Percentiles rank a stretch among this genome's conserved stretches.
Evolutionary conservation across 371 early-diverging fungal genomes (phyloP).

Genomic region (Basidiobolus meristosporus): DNA sequence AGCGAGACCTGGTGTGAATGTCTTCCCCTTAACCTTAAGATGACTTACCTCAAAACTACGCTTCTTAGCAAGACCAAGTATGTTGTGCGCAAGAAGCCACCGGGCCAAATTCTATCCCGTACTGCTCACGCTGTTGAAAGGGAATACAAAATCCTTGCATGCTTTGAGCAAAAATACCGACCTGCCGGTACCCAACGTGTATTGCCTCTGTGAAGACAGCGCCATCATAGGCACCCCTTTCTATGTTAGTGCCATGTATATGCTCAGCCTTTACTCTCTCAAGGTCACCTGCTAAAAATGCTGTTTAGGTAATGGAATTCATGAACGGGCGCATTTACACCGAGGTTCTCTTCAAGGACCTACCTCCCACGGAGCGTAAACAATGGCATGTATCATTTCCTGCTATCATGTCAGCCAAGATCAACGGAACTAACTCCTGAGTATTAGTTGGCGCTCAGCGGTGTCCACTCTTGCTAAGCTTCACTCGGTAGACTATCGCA

Average conservation of each 20-base stretch:
- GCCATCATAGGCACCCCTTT: conserved; percentile 75
- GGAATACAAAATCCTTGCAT: conserved; percentile 59
- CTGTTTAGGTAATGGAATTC: conserved; percentile 65
- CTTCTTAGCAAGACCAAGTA: conserved; percentile 20
- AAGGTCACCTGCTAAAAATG: not conserved
- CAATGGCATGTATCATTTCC: conserved; percentile 18
- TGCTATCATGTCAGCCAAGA: not conserved
- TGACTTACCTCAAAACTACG: not conserved
- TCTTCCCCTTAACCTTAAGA: not conserved
- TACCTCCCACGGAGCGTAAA: conserved; percentile 31
- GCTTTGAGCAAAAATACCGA: conserved; percentile 48
- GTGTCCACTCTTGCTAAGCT: conserved; percentile 58
- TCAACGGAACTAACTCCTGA: not conserved
- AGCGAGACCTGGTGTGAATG: no score
- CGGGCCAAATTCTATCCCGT: conserved; percentile 59
- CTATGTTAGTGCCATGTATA: conserved; percentile 29
- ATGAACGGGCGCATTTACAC: conserved; percentile 70
- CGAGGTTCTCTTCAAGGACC: conserved; percentile 27
- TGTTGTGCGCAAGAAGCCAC: conserved; percentile 85
- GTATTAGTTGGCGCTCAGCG: conserved; percentile 40
- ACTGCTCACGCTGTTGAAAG: conserved; percentile 88
- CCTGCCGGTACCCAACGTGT: conserved; percentile 81
- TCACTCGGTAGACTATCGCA: conserved; percentile 44
- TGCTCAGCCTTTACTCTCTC: not conserved
- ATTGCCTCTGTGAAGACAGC: conserved; percentile 58